Conservation (phyloP, 768 basidiomycete species). For the Leccinum aurantiacum region DNA sequence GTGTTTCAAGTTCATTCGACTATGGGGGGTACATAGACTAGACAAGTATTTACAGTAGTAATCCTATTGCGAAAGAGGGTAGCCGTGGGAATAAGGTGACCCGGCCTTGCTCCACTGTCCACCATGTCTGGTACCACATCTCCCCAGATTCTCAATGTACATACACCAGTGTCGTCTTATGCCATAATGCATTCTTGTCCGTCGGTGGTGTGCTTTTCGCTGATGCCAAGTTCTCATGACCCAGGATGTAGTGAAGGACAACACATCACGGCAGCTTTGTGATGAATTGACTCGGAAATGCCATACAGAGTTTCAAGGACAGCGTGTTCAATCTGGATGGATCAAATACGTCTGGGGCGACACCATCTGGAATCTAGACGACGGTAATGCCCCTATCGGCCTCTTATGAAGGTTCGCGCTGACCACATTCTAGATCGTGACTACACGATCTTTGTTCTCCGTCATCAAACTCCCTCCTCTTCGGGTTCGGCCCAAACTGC, state of each 20-base stretch:
- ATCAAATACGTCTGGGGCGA: conserved; percentile 85
- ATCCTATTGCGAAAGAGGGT: neutral
- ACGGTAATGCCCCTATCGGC: conserved; percentile 51
- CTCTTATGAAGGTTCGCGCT: neutral
- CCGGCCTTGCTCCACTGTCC: no score
- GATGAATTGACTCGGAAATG: conserved; percentile 72
- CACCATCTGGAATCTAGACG: conserved; percentile 83
- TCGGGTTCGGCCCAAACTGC: conserved; percentile 21
- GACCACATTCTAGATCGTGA: conserved; percentile 61
- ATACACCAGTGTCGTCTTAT: conserved; percentile 75
- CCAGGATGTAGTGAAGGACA: conserved; percentile 57
- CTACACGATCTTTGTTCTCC: conserved; percentile 83
- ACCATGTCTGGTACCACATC: conserved; percentile 29
- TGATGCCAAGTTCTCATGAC: conserved; percentile 10
- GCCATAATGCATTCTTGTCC: conserved; percentile 73
- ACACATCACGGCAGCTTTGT: conserved; percentile 60
- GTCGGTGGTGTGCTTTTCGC: conserved; percentile 26
- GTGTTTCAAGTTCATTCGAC: neutral
- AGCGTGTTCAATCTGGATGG: conserved; percentile 74
- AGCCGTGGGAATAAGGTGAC: neutral
- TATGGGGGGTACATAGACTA: conserved; percentile 9
- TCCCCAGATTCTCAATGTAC: conserved; percentile 60
- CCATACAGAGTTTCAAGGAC: conserved; percentile 54
- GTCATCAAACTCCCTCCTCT: conserved; percentile 46
- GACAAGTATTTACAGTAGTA: neutral